Base-by-base conservation (phyloP, 257 asterid species). In the Solanum boliviense region DNA sequence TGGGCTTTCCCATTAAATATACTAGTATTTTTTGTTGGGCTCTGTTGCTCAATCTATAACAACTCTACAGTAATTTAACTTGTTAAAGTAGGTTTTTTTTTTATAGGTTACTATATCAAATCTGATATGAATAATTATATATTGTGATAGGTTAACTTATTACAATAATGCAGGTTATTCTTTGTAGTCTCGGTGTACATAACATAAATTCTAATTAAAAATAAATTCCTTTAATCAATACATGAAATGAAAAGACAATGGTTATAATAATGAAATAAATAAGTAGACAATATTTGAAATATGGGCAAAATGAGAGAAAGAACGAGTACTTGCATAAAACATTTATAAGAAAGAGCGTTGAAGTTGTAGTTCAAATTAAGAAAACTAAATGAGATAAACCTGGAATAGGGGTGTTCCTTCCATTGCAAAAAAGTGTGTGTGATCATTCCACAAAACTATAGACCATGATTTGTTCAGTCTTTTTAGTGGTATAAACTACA, bases 351-450 rank as follows among this genome's bases (percentile, higher is more conserved):
- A 68, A 68, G 9, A 27, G 10, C 5, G 3, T 0, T 32, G 79
- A 18, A 72, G 15, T 72, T 72, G 4, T 18, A 5, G 6, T 29
- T 56, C 46, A 83, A 31, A 79, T n/a, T 21, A 18, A 73, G 2
- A 74, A 74, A 20, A 74, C n/a, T 12, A 46, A 46, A 34, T 12
- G 29, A 83, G 44, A 48, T 7, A 52, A 46, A 93, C 94, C 93
- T 93, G 5, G 93, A 92, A 27, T 88, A 91, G 4, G 90, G 84
- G 7, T 86, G 16, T 52, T 89, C 29, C 35, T 32, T 89, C 92
- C 88, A 90, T 20, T 32, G 58, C 92, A 94, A 92, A 88, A 83
- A 27, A 39, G 1, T 0, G 0, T 4, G 89, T 88, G 65, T 38
- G 60, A 29, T 85, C 88, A 9, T 13, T n/a, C 92, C 91, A 92